phyloP scores from a whole-genome alignment of 495 filamentous ascomycete species.

The Pyrenopolyporus hunteri region DNA sequence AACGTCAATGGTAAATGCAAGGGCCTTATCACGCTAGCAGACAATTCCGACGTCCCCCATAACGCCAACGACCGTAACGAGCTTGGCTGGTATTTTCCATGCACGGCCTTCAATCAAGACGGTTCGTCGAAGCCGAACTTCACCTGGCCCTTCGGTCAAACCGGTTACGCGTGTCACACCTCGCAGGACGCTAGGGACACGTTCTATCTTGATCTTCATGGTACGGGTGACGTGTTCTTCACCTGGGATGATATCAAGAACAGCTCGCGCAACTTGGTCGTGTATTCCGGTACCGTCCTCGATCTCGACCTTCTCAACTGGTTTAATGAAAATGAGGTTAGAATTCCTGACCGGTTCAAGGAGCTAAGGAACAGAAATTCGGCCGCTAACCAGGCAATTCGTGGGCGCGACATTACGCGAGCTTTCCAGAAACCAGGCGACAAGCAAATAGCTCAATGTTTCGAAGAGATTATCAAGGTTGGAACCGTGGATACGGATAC shows the following conservation, averaged over 20 bases:
- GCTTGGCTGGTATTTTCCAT: constrained; percentile 97
- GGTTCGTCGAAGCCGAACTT: constrained; percentile 79
- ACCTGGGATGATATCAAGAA: constrained; percentile 97
- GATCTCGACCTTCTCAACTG: constrained; percentile 90
- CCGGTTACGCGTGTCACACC: constrained; percentile 92
- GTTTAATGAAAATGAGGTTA: constrained; percentile 88
- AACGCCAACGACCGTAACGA: constrained; percentile 64
- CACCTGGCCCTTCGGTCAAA: constrained; percentile 70
- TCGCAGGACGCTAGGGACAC: constrained; percentile 64
- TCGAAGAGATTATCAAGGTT: constrained; percentile 92
- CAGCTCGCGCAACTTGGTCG: constrained; percentile 81
- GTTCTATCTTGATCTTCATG: constrained; percentile 74
- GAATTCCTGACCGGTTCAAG: constrained; percentile 77
- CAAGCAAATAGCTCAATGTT: constrained; percentile 81
- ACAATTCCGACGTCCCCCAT: constrained; percentile 77
- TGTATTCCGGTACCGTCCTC: constrained; percentile 92
- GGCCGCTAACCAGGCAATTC: constrained; percentile 69
- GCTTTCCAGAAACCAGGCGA: constrained; percentile 77
- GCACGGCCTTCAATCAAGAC: constrained; percentile 88
- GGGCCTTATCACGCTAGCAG: constrained; percentile 75
- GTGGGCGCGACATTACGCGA: constrained; percentile 89
- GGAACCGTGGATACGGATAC: constrained; percentile 95
- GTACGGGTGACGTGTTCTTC: constrained; percentile 75
- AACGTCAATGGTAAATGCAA: constrained; percentile 99
- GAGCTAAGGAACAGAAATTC: constrained; percentile 64